Conservation (phyloP, 345 rosid species). For the Viola odorata region DNA sequence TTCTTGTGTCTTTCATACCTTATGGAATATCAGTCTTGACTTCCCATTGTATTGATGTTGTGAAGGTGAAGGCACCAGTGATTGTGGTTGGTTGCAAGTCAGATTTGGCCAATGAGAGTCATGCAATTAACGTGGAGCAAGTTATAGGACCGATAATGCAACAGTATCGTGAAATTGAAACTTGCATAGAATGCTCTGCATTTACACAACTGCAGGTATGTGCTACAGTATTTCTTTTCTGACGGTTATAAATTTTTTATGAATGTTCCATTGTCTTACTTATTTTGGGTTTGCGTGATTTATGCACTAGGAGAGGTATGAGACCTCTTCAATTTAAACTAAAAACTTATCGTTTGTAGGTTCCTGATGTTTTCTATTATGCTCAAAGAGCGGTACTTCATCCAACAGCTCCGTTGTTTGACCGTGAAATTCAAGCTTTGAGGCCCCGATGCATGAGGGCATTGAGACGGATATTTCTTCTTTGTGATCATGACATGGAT, state of each 20-base stretch:
- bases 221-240: not conserved
- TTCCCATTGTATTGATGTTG: not conserved
- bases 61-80: conserved; percentile 65
- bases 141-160: conserved; percentile 81
- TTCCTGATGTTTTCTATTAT: conserved; percentile 78
- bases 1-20: not conserved
- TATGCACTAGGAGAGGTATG: not conserved
- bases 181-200: conserved; percentile 81
- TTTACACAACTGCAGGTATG: conserved; percentile 65
- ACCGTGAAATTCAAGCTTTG: conserved; percentile 63
- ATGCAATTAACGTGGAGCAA: conserved; percentile 51
- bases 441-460: conserved; percentile 71
- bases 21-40: not conserved
- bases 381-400: conserved; percentile 82
- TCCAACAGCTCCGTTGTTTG: conserved; percentile 74
- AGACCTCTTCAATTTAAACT: not conserved
- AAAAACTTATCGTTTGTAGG: conserved; percentile 33
- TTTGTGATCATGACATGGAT: conserved; percentile 73
- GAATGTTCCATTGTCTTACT: not conserved
- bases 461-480: conserved; percentile 64
- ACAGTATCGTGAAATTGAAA: conserved; percentile 71
- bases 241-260: not conserved
- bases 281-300: too few species aligned
- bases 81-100: conserved; percentile 87
- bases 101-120: conserved; percentile 61